Conservation (phyloP, 2,329 filamentous ascomycete species). For the Penicillium sp. region DNA sequence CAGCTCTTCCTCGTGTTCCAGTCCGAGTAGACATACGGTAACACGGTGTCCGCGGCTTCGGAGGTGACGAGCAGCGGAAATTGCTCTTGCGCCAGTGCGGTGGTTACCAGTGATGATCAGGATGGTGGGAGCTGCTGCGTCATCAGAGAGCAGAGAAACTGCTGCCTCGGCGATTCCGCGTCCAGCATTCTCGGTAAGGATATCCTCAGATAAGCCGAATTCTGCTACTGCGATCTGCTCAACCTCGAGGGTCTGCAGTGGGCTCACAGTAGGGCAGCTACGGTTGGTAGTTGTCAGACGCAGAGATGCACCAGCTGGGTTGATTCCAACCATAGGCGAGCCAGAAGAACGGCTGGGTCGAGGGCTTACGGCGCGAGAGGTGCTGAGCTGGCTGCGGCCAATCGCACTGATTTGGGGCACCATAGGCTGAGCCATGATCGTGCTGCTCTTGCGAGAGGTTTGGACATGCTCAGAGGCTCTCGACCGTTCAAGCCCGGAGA, state of each 20-base stretch:
- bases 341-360: constrained; percentile 47
- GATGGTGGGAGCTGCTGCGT: constrained; percentile 58
- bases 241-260: constrained; percentile 86
- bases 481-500: constrained; percentile 49
- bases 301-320: constrained; percentile 49
- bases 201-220: constrained; percentile 81
- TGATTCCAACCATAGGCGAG: constrained; percentile 47
- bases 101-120: constrained; percentile 95
- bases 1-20: constrained; percentile 79
- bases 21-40: constrained; percentile 79
- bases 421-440: constrained; percentile 42
- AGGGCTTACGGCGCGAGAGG: constrained; percentile 45
- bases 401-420: constrained; percentile 42
- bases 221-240: constrained; percentile 90
- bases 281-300: constrained; percentile 58
- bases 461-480: constrained; percentile 42
- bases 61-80: constrained; percentile 84
- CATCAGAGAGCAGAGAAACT: constrained; percentile 68
- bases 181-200: constrained; percentile 90
- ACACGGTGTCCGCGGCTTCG: constrained; percentile 81
- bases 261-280: constrained; percentile 61
- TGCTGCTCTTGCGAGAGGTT: constrained; percentile 50
- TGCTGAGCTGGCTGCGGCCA: constrained; percentile 40
- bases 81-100: constrained; percentile 79
- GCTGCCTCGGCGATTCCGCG: constrained; percentile 81